Evolutionary conservation across 805 yeast genomes (phyloP).

Genomic region (Wickerhamiella occidentalis): DNA sequence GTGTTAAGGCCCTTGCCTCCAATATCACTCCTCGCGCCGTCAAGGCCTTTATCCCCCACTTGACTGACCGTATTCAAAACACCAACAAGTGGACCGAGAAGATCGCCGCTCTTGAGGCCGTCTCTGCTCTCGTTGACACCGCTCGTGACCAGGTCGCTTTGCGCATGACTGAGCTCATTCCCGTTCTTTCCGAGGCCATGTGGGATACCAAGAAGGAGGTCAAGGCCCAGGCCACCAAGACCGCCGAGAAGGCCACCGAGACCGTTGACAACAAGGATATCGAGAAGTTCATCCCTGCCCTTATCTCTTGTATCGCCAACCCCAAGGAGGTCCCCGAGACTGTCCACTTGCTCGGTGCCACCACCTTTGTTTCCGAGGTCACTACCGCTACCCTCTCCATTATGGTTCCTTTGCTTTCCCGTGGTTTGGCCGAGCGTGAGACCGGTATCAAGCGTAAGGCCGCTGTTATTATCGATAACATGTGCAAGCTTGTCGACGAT

Average conservation of each 20-base stretch:
- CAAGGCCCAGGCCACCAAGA: conserved; percentile 88
- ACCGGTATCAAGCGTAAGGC: conserved; percentile 99
- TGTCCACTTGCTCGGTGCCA: conserved; percentile 97
- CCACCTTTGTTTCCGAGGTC: conserved; percentile 98
- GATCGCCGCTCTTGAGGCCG: conserved; percentile 75
- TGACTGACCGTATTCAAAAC: conserved; percentile 52
- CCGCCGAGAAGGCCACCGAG: conserved; percentile 93
- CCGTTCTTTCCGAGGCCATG: conserved; percentile 97
- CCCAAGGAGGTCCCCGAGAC: conserved; percentile 98
- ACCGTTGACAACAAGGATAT: conserved; percentile 99
- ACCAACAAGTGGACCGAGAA: conserved; percentile 95
- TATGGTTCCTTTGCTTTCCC: conserved; percentile 96
- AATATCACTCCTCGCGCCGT: conserved; percentile 88
- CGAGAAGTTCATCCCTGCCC: conserved; percentile 95
- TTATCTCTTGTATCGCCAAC: conserved; percentile 91
- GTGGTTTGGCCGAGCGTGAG: conserved; percentile 99
- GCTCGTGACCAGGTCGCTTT: conserved; percentile 94
- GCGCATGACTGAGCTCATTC: conserved; percentile 99
- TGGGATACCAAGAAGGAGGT: conserved; percentile 99
- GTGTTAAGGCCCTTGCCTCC: conserved; percentile 64
- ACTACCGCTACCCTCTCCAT: conserved; percentile 98
- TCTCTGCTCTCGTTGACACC: conserved; percentile 78
- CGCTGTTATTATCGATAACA: conserved; percentile 98
- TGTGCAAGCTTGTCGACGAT: conserved; percentile 99
- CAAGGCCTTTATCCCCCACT: conserved; percentile 76